phyloP scores from a whole-genome alignment of 139 green algal species.

The Chlamydomonas sphaeroides region DNA sequence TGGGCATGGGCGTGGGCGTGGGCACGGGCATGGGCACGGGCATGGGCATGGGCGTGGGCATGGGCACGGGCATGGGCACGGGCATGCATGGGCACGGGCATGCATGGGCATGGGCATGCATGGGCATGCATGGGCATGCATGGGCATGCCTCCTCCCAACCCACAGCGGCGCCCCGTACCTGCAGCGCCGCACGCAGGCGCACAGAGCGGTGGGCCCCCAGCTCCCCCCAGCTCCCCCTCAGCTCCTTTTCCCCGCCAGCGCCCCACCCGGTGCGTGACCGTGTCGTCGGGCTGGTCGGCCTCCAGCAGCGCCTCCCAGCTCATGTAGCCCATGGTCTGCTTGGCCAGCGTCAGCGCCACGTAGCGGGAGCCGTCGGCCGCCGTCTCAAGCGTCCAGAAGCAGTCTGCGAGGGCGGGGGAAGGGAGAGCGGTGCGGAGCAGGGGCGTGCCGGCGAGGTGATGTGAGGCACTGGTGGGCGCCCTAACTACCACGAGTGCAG shows the following conservation, averaged over 20 bases:
- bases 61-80: too few species aligned
- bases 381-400: constrained; percentile 60
- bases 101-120: too few species aligned
- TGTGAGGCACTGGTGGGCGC: too few species aligned
- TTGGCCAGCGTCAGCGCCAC: constrained; percentile 56
- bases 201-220: background rate
- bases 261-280: constrained; percentile 49
- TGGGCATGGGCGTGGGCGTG: too few species aligned
- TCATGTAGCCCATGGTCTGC: constrained; percentile 53
- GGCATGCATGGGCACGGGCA: too few species aligned
- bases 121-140: too few species aligned
- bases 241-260: background rate
- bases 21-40: too few species aligned
- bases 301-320: constrained; percentile 58
- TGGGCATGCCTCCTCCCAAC: background rate
- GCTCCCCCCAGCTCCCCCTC: background rate
- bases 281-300: constrained; percentile 49
- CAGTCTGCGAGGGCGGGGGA: constrained; percentile 8
- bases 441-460: background rate
- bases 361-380: constrained; percentile 7
- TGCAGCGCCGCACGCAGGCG: background rate
- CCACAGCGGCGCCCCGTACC: background rate
- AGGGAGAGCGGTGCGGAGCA: background rate
- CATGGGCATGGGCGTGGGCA: too few species aligned
- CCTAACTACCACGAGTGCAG: too few species aligned